phyloP scores from a whole-genome alignment of 2,329 filamentous ascomycete genomes.

The Aspergillus phoenicis region DNA sequence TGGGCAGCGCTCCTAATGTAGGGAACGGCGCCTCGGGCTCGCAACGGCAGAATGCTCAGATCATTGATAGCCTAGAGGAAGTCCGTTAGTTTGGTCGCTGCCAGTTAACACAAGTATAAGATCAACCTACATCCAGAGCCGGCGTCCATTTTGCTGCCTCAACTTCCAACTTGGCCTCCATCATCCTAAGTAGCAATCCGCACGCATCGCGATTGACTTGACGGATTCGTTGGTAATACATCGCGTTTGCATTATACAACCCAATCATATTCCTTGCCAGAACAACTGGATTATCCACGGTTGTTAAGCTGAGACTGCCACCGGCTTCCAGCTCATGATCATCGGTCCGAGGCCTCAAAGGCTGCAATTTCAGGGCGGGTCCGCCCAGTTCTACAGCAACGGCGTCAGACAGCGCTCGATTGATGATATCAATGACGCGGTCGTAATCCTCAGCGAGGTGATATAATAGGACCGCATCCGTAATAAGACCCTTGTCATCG shows the following conservation, averaged over 20 bases:
- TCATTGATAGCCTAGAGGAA: conserved; percentile 65
- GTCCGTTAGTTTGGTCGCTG: conserved; percentile 15
- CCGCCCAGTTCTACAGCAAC: conserved; percentile 84
- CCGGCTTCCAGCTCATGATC: conserved; percentile 31
- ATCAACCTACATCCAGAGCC: conserved; percentile 63
- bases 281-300: conserved; percentile 67
- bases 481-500: conserved; percentile 89
- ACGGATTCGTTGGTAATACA: conserved; percentile 64
- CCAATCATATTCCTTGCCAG: conserved; percentile 64
- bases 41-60: conserved; percentile 78
- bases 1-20: conserved; percentile 78
- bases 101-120: background rate
- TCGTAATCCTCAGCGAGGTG: conserved; percentile 95
- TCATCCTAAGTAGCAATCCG: conserved; percentile 62
- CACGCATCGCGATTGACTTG: conserved; percentile 61
- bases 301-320: conserved; percentile 62
- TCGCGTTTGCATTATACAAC: conserved; percentile 63
- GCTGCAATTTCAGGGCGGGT: conserved; percentile 74
- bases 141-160: conserved; percentile 61
- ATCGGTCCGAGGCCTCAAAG: conserved; percentile 69
- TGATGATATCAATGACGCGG: conserved; percentile 86
- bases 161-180: conserved; percentile 61
- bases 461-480: conserved; percentile 91
- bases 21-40: conserved; percentile 72
- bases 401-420: conserved; percentile 85